phyloP scores from a whole-genome alignment of 352 stramenopile species.

The Globisporangium uncinulatum region DNA sequence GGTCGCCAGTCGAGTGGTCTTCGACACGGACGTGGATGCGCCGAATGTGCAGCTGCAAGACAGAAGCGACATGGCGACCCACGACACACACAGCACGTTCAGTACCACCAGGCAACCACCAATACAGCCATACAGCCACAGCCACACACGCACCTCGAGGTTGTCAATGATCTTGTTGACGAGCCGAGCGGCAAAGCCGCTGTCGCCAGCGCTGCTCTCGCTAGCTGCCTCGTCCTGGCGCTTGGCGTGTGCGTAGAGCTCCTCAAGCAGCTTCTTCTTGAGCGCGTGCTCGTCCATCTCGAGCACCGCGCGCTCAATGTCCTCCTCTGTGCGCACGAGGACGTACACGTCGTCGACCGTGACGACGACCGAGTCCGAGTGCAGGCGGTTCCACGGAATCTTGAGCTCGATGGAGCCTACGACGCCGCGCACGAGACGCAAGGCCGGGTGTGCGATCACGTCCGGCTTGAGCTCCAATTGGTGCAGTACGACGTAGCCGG shows the following conservation, averaged over 20 bases:
- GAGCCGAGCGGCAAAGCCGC: constrained; percentile 68
- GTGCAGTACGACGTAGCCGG: constrained; percentile 78
- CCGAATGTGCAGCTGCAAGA: constrained; percentile 67
- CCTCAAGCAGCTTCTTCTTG: constrained; percentile 82
- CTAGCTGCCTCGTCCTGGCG: constrained; percentile 36
- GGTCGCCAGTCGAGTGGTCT: constrained; percentile 68
- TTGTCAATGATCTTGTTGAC: constrained; percentile 90
- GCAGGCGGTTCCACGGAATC: constrained; percentile 86
- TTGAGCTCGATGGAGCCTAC: constrained; percentile 85
- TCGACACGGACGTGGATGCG: constrained; percentile 81
- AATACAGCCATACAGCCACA: too few relatives aligned
- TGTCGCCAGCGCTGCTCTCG: constrained; percentile 19
- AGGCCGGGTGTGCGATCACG: constrained; percentile 49
- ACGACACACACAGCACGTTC: background rate
- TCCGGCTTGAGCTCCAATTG: constrained; percentile 79
- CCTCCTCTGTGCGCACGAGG: constrained; percentile 69
- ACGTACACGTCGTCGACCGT: constrained; percentile 86
- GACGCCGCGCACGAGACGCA: constrained; percentile 72
- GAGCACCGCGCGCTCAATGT: constrained; percentile 71
- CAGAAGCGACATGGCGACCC: constrained; percentile 1
- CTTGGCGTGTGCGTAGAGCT: constrained; percentile 70
- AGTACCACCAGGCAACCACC: too few relatives aligned
- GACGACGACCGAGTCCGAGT: constrained; percentile 83
- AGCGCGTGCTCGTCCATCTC: constrained; percentile 75
- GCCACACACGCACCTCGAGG: constrained; percentile 45